A percentile compares a stretch with the other conserved stretches of the same genome.
phyloP scores from a whole-genome alignment of 1,284 basidiomycete species.

The Porogramme epimiltina region DNA sequence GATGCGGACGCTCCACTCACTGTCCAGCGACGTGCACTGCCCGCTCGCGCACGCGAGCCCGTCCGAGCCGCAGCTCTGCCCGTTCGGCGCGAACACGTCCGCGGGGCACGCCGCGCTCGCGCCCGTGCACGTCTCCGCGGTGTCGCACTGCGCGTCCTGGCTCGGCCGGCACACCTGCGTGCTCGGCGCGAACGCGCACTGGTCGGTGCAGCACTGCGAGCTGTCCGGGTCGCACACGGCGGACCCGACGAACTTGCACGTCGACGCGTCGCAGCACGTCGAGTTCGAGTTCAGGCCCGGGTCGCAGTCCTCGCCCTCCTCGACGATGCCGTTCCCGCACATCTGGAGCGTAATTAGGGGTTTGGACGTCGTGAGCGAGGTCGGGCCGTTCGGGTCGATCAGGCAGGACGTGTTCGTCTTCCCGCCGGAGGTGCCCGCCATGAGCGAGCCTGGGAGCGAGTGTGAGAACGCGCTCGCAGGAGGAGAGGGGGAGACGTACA shows the following conservation, averaged over 20 bases:
- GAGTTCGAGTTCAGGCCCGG: constrained; percentile 69
- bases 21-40: constrained; percentile 75
- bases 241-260: constrained; percentile 76
- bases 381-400: constrained; percentile 49
- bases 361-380: constrained; percentile 44
- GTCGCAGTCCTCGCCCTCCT: constrained; percentile 85
- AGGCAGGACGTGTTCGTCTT: constrained; percentile 64
- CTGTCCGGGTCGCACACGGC: constrained; percentile 84
- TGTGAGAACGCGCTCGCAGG: not conserved
- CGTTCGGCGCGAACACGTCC: constrained; percentile 71
- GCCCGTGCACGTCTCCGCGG: constrained; percentile 81
- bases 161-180: constrained; percentile 75
- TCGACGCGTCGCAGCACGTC: constrained; percentile 76
- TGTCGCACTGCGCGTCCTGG: constrained; percentile 73
- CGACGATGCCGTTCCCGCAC: constrained; percentile 83
- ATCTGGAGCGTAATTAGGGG: constrained; percentile 64
- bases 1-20: no score
- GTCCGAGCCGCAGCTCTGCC: constrained; percentile 62
- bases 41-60: constrained; percentile 82
- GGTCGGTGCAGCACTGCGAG: constrained; percentile 74
- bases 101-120: constrained; percentile 72
- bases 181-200: constrained; percentile 71
- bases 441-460: constrained; percentile 53
- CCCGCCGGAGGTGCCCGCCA: constrained; percentile 44
- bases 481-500: constrained; percentile 49